phyloP scores from a whole-genome alignment of 495 filamentous ascomycete species.

The Collariella sp. region DNA sequence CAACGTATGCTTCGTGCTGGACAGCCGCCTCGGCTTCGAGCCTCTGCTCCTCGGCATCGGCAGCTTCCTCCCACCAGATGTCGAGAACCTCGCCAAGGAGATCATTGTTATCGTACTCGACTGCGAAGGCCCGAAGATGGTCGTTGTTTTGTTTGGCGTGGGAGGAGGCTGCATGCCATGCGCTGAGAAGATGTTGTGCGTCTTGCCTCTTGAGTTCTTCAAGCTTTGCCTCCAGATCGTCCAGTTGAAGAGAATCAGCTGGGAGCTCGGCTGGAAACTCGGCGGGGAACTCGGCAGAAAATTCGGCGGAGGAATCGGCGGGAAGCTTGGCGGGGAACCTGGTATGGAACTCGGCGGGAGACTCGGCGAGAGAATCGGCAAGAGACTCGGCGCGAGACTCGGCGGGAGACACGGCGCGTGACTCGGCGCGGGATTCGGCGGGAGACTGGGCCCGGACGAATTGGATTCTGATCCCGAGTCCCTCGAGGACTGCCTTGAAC shows the following conservation, averaged over 20 bases:
- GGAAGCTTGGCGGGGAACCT: no score
- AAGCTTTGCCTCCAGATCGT: constrained; percentile 15
- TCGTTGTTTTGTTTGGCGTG: constrained; percentile 3
- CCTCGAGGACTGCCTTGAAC: constrained; percentile 28
- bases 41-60: constrained; percentile 4
- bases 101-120: constrained; percentile 19
- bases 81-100: constrained; percentile 19
- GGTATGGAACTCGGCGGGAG: no score
- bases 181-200: constrained; percentile 1
- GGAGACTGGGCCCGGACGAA: constrained; percentile 20
- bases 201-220: constrained; percentile 12
- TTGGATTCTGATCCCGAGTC: constrained; percentile 26
- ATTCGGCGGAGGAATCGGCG: no score
- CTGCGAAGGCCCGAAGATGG: constrained; percentile 5
- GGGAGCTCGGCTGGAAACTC: no score
- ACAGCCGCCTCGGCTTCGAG: constrained; percentile 14
- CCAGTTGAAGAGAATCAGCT: no score
- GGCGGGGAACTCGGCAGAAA: no score
- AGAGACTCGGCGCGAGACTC: no score
- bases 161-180: constrained; percentile 13
- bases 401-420: neutral
- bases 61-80: constrained; percentile 19
- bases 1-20: constrained; percentile 18
- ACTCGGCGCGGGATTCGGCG: constrained; percentile 1
- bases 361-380: neutral